Conservation (phyloP, 306 rosid genomes). For the Amphicarpaea edgeworthii region DNA sequence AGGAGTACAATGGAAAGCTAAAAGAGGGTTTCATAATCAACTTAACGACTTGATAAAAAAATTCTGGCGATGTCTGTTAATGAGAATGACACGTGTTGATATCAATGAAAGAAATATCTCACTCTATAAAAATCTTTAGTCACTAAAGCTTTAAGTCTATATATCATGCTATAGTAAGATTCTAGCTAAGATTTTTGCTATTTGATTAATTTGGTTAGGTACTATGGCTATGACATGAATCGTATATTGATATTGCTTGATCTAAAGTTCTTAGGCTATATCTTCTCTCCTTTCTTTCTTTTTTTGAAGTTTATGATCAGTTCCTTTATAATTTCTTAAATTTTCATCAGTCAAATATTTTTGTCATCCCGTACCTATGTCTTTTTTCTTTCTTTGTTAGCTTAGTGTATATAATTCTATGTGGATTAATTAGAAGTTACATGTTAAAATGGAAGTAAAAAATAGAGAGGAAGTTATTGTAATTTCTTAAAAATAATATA, state of each 20-base stretch:
- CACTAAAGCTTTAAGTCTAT: neutral
- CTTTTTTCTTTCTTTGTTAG: too few relatives aligned
- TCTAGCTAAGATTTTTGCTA: neutral
- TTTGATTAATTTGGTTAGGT: conserved; percentile 17
- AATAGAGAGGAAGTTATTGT: too few relatives aligned
- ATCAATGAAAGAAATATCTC: neutral
- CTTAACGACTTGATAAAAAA: neutral
- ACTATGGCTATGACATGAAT: neutral
- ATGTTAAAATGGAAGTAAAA: too few relatives aligned
- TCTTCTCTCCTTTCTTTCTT: neutral
- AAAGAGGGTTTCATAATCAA: neutral
- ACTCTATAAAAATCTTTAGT: neutral
- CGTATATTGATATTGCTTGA: neutral
- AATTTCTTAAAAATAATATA: too few relatives aligned
- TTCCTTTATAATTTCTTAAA: neutral
- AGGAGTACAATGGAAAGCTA: neutral
- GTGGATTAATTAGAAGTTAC: neutral
- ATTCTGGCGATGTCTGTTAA: too few relatives aligned
- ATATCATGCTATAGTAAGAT: neutral
- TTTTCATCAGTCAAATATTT: neutral
- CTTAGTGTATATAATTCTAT: too few relatives aligned
- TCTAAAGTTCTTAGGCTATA: neutral
- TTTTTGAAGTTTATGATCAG: neutral
- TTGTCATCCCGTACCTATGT: too few relatives aligned
- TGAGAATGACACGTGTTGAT: neutral